phyloP scores from a whole-genome alignment of 768 basidiomycete species.

The Polyporus arcularius region DNA sequence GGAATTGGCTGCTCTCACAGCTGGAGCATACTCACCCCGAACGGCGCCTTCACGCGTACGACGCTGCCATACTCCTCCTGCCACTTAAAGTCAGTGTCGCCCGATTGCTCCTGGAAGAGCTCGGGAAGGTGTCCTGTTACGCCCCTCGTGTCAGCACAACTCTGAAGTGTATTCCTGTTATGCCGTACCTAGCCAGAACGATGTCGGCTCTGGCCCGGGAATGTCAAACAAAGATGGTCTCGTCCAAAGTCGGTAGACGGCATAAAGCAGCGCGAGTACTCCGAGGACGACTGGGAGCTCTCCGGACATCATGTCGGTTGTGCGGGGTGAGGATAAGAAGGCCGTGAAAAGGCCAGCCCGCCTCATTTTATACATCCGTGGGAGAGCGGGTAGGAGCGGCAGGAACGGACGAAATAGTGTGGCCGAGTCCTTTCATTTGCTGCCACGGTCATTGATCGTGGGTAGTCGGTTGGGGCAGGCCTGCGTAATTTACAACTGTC shows the following conservation, averaged over 20 bases:
- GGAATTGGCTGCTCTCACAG: not conserved
- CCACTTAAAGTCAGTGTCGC: constrained; percentile 54
- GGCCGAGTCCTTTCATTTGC: constrained; percentile 1
- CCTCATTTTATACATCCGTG: constrained; percentile 12
- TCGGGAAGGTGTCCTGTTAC: constrained; percentile 49
- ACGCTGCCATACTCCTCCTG: constrained; percentile 50
- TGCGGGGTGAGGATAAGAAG: constrained; percentile 7
- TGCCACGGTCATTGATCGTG: not conserved
- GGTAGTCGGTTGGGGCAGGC: no score
- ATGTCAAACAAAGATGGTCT: constrained; percentile 46
- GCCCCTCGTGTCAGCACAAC: not conserved
- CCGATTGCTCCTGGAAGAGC: constrained; percentile 52
- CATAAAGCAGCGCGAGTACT: constrained; percentile 15
- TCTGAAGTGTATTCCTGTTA: not conserved
- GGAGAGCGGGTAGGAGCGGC: not conserved
- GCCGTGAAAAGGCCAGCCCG: constrained; percentile 1
- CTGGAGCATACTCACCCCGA: constrained; percentile 41
- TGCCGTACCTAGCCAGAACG: constrained; percentile 47
- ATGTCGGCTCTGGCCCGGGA: constrained; percentile 50
- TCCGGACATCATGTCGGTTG: constrained; percentile 4
- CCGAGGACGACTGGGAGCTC: constrained; percentile 9
- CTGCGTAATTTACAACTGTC: no score
- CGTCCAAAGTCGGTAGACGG: constrained; percentile 17
- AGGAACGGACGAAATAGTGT: not conserved
- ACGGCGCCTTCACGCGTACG: constrained; percentile 50